phyloP scores from a whole-genome alignment of 805 yeast species.

The Myxozyma kluyveri region DNA sequence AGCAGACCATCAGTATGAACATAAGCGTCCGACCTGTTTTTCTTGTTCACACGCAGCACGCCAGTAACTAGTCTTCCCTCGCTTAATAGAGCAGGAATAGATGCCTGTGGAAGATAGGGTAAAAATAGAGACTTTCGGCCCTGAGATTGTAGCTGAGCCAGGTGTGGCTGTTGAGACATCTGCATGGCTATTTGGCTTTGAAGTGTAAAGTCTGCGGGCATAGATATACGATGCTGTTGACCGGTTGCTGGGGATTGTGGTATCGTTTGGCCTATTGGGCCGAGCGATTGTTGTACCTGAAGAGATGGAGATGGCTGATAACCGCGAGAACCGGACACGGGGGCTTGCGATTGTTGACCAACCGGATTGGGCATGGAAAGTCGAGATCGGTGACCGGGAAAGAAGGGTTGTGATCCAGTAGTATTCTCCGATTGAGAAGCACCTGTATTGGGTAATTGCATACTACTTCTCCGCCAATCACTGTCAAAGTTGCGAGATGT shows the following conservation, averaged over 20 bases:
- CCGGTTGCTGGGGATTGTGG: too few relatives aligned
- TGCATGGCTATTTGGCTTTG: neutral
- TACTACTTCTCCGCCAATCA: conserved; percentile 27
- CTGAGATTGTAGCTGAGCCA: conserved; percentile 25
- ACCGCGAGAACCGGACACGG: neutral
- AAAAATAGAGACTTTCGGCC: conserved; percentile 73
- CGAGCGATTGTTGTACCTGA: neutral
- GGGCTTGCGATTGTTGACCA: conserved; percentile 3
- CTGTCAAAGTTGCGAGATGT: conserved; percentile 30
- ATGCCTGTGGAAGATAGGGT: conserved; percentile 91
- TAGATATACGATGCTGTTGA: neutral
- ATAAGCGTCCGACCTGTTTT: conserved; percentile 95
- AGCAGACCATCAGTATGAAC: conserved; percentile 95
- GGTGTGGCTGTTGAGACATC: conserved; percentile 9
- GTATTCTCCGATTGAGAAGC: neutral
- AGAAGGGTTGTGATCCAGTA: conserved; percentile 41
- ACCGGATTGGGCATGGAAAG: conserved; percentile 50
- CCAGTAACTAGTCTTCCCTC: conserved; percentile 94
- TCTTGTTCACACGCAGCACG: conserved; percentile 87
- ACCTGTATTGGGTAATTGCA: conserved; percentile 5
- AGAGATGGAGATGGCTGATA: neutral
- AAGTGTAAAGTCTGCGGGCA: neutral
- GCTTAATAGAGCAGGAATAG: conserved; percentile 80
- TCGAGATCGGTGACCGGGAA: conserved; percentile 77
- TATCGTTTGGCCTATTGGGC: neutral